Base-by-base conservation (phyloP, 1,284 basidiomycete species). In the Apiotrichum montevideense region DNA sequence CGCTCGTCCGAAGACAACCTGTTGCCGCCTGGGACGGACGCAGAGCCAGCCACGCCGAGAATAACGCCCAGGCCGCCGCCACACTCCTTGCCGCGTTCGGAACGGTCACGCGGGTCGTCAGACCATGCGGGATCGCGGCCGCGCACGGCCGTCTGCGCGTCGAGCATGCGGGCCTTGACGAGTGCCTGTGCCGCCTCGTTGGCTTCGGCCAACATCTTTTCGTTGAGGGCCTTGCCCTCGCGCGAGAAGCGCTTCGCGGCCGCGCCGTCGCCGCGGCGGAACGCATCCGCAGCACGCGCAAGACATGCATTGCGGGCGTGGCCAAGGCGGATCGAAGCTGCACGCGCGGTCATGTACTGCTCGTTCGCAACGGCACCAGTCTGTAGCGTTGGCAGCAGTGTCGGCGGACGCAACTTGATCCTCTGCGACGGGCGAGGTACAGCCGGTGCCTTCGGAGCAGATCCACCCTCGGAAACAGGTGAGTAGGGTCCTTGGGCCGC, bases 231-330 rank as follows among this genome's bases (percentile, higher is more conserved):
- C 66, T 95, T 90, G 4, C 93, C 95, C 71, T 98, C 94, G 42
- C 88, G 80, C 64, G 87, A 90, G 78, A 94, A 97, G 48, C 91
- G 81, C 74, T 96, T 95, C 29, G 95, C 95, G 0, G 89, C 88
- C 0, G 91, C 91, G 3, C 94, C 94, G 65, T 98, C 94, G 4
- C 94, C 93, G 10, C 89, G 83, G 46, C 90, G 81, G 87, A 90
- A 98, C 2, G 94, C 92, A 69, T 97, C 92, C 1, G 95, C 92
- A 4, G 95, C 95, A 46, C 91, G 85, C 2, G 89, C 90, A n/a
- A 98, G 81, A 70, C 90, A 95, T 10, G 91, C 90, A 69, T 98
- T 98, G 37, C 95, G 81, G 41, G 91, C 90, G 6, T 92, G 89
- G 43, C 92, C 93, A 6, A 98, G 84, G 63, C 95, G 88, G 59